A percentile compares a stretch with the other conserved stretches of the same genome.
phyloP scores from a whole-genome alignment of 2,329 filamentous ascomycete species.

The Clonostachys sp. region DNA sequence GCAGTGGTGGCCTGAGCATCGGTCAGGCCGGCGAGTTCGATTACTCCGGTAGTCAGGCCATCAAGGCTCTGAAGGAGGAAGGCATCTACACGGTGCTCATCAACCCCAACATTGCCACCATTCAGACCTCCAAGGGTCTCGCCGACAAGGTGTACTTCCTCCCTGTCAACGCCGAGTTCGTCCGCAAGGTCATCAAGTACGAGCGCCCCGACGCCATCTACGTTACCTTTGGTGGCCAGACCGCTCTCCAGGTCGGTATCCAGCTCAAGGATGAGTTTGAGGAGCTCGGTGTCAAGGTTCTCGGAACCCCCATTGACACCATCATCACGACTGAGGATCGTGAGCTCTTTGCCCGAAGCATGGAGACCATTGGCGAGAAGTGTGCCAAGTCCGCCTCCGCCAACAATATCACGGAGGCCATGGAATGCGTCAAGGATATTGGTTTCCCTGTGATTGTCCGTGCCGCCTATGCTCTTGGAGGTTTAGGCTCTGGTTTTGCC shows the following conservation, averaged over 20 bases:
- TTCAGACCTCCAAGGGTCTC: conserved; percentile 95
- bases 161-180: conserved; percentile 93
- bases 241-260: conserved; percentile 92
- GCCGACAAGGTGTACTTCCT: conserved; percentile 99
- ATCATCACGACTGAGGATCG: conserved; percentile 98
- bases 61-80: conserved; percentile 97
- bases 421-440: conserved; percentile 84
- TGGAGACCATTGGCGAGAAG: conserved; percentile 97
- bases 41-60: conserved; percentile 96
- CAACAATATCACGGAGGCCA: conserved; percentile 80
- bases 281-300: conserved; percentile 82
- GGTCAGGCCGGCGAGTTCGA: conserved; percentile 98
- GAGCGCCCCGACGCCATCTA: conserved; percentile 96
- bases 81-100: conserved; percentile 97
- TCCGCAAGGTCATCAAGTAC: conserved; percentile 93
- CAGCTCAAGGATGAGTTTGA: conserved; percentile 98
- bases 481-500: conserved; percentile 92
- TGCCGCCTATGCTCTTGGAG: conserved; percentile 92
- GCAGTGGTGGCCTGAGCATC: conserved; percentile 92
- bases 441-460: conserved; percentile 96
- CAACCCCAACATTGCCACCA: conserved; percentile 98
- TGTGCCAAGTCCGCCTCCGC: conserved; percentile 97
- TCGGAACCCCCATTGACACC: conserved; percentile 94
- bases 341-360: conserved; percentile 94
- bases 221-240: conserved; percentile 96